These are phyloP conservation scores for Glycine tomentella DNA, from an alignment of 306 rosid genomes.

Conservation along the genomic window DNA sequence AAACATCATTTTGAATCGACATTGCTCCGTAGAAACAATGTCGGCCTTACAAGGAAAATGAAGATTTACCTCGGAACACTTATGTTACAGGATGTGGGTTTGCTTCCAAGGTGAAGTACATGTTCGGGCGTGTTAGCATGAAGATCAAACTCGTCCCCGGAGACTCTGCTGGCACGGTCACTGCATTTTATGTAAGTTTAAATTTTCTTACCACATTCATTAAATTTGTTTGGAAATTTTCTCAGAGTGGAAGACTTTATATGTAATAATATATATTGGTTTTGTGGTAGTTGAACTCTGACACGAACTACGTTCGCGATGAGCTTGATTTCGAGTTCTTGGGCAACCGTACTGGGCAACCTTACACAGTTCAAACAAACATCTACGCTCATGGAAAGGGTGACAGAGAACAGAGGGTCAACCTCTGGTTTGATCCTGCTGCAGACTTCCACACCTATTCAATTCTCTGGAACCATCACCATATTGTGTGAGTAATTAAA, in stretches of 20 bases:
- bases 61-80: no score
- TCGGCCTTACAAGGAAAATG: no score
- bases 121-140: conserved; percentile 96
- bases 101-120: conserved; percentile 72
- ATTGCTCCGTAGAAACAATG: no score
- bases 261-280: not conserved
- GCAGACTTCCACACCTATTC: conserved; percentile 82
- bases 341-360: conserved; percentile 91
- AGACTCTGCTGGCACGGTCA: conserved; percentile 96
- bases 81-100: conserved; percentile 80
- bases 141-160: conserved; percentile 92
- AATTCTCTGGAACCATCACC: conserved; percentile 75
- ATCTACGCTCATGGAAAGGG: conserved; percentile 87
- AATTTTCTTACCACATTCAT: not conserved
- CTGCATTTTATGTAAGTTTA: conserved; percentile 83
- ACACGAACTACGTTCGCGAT: conserved; percentile 69
- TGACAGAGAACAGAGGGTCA: conserved; percentile 82
- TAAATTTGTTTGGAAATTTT: not conserved
- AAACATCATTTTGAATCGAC: no score
- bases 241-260: not conserved
- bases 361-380: conserved; percentile 93
- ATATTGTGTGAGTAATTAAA: conserved; percentile 63
- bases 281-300: conserved; percentile 69
- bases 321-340: conserved; percentile 96
- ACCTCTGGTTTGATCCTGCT: conserved; percentile 96